A percentile compares a stretch with the other conserved stretches of the same genome.
Conservation (phyloP, 257 asterid species). For the Solanum etuberosum region DNA sequence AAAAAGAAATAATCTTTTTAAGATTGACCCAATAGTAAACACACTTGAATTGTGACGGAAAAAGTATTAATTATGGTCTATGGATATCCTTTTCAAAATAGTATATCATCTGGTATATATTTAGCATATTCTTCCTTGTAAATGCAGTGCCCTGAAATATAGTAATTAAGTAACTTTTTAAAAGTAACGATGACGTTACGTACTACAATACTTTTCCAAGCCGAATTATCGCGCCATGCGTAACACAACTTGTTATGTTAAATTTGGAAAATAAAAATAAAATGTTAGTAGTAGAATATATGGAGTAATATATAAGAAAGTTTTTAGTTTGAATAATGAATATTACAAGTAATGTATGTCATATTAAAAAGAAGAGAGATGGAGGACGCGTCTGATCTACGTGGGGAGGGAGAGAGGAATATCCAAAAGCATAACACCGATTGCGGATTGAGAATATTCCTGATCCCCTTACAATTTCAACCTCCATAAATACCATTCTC, state of each 20-base stretch:
- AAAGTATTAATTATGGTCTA: neutral
- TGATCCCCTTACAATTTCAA: conserved; percentile 4
- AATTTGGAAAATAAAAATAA: neutral
- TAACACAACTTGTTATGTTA: neutral
- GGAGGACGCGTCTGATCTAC: neutral
- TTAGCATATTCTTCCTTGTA: neutral
- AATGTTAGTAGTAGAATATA: no score
- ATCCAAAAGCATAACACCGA: conserved; percentile 54
- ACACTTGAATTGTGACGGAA: neutral
- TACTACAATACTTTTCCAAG: neutral
- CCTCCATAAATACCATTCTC: neutral
- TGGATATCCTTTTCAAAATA: neutral
- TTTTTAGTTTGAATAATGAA: no score
- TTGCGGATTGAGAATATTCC: conserved; percentile 39
- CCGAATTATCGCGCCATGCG: neutral
- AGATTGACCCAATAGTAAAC: neutral
- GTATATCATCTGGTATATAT: neutral
- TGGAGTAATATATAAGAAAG: no score
- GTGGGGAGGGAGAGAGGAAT: conserved; percentile 22
- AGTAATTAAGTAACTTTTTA: neutral
- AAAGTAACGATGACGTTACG: neutral
- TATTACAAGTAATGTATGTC: no score
- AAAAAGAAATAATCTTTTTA: no score
- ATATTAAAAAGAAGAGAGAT: no score
- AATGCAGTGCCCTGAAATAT: no score